Base-by-base conservation (phyloP, 208 protist species). In the Leptomonas seymouri region DNA sequence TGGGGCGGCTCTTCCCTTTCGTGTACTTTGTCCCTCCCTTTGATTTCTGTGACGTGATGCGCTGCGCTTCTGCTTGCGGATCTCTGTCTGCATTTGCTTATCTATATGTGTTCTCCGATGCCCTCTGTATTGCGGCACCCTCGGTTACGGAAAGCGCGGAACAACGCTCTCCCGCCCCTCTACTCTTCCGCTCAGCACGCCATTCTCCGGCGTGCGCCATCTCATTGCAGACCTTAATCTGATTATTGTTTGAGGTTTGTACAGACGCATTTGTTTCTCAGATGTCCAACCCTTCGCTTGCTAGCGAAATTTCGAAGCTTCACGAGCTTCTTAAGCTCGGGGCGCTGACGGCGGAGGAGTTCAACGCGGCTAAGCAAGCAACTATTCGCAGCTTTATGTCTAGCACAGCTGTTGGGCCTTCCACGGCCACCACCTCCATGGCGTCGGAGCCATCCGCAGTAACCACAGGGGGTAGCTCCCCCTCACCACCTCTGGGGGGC, bases 331-430 rank as follows among this genome's bases (percentile, higher is more conserved):
- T 87, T 56, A 71, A 78, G 58, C 62, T 69, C 4, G 88, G 85
- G 34, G 73, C 76, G 7, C 66, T 91, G 25, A 84, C 85, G 1
- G 74, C 77, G 48, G 80, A 81, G n/a, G 85, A 91, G 72, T 92
- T 90, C 59, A 80, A 81, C 30, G 27, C 59, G 12, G 84, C 86
- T 15, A 94, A 91, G 65, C 76, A 81, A 39, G 72, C 67, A 7
- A 67, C 77, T 14, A 78, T 86, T 16, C 53, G 60, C 21, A 71
- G 36, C 41, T 79, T 74, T 55, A 68, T 36, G 14, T n/a, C 58
- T 27, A 67, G 28, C 14, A 8, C 48, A 45, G 5, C 0, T 46
- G 0, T 1, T 2, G 23, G 56, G 25, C 28, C 41, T 39, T 5
- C 62, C 5, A 0, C 45, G 14, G 18, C n/a, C 30, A 11, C 50